Evolutionary conservation across 2,329 filamentous ascomycete species (phyloP).

Genomic region (Paecilomyces sp.): DNA sequence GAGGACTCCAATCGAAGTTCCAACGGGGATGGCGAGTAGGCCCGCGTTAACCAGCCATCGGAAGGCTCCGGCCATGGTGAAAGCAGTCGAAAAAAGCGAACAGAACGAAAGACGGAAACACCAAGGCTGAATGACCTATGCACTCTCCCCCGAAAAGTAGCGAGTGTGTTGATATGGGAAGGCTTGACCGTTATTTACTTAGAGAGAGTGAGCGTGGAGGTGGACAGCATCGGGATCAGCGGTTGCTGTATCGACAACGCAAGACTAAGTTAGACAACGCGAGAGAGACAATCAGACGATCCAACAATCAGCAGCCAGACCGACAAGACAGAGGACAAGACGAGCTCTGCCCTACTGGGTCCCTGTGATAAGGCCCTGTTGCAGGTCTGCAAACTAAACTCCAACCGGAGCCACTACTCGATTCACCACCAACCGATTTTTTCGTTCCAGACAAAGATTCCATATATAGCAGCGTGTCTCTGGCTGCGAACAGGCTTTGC

Average conservation of each 20-base stretch:
- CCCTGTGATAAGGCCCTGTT: no score
- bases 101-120: neutral
- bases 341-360: no score
- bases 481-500: neutral
- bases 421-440: no score
- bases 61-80: constrained; percentile 16
- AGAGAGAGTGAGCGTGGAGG: neutral
- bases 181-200: neutral
- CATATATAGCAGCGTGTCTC: neutral
- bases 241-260: neutral
- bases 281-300: no score
- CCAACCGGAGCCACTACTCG: no score
- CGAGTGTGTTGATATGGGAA: neutral
- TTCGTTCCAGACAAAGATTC: neutral
- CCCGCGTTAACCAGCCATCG: constrained; percentile 45
- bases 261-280: no score
- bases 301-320: no score
- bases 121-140: neutral
- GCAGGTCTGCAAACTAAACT: no score
- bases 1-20: constrained; percentile 43
- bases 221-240: neutral
- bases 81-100: neutral
- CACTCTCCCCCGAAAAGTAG: neutral
- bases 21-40: constrained; percentile 46
- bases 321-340: no score